phyloP scores from a whole-genome alignment of 129 eudicot species.

The Artemisia annua region DNA sequence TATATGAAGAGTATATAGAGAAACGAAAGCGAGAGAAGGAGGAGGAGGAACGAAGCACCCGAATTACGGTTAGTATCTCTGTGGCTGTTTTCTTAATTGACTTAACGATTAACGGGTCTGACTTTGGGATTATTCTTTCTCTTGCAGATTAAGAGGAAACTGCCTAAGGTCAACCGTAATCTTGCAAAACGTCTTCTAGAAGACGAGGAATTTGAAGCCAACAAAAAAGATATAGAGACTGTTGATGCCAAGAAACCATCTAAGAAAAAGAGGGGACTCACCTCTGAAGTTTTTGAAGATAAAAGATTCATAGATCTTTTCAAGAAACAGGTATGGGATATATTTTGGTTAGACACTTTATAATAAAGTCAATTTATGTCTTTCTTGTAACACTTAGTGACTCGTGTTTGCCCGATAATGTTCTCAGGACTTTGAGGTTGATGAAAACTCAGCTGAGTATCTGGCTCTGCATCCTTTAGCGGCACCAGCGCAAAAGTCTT shows the following conservation, averaged over 20 bases:
- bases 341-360: neutral
- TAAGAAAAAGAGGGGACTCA: conserved; percentile 85
- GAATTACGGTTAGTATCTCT: conserved; percentile 71
- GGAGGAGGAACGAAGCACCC: conserved; percentile 55
- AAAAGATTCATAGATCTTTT: conserved; percentile 58
- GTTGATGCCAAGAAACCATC: conserved; percentile 53
- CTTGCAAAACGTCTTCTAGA: too few species aligned
- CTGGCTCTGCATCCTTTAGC: conserved; percentile 84
- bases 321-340: conserved; percentile 44
- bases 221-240: conserved; percentile 42
- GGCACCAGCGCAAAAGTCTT: conserved; percentile 54
- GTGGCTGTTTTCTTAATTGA: neutral
- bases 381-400: neutral
- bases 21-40: conserved; percentile 64
- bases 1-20: conserved; percentile 77
- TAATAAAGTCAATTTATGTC: neutral
- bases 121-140: neutral
- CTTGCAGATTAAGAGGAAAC: too few species aligned
- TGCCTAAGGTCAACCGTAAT: too few species aligned
- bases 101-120: conserved; percentile 8
- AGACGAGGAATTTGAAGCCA: conserved; percentile 28
- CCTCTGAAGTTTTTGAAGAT: conserved; percentile 65
- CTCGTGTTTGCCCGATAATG: neutral
- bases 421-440: conserved; percentile 79
- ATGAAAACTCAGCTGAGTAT: conserved; percentile 75